A percentile compares a stretch with the other conserved stretches of the same genome.
Conservation (phyloP, 2,329 filamentous ascomycete species). For the Fusarium mangiferae region DNA sequence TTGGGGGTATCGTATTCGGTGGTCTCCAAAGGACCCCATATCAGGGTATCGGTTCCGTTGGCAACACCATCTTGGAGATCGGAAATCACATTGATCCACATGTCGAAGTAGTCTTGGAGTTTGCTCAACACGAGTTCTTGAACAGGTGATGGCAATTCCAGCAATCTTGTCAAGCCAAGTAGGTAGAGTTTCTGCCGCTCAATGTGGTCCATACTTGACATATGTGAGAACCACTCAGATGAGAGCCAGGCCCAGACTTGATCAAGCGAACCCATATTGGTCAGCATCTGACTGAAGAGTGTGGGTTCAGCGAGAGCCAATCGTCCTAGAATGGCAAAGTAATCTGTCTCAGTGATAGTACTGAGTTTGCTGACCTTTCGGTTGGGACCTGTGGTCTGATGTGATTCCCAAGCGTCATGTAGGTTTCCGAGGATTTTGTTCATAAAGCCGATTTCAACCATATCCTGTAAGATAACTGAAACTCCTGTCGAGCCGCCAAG, state of each 20-base stretch:
- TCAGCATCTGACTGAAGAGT: conserved; percentile 71
- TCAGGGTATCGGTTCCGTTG: conserved; percentile 62
- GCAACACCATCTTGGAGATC: conserved; percentile 72
- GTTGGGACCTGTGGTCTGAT: conserved; percentile 85
- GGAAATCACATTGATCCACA: conserved; percentile 78
- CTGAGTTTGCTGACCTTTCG: conserved; percentile 75
- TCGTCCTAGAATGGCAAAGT: conserved; percentile 83
- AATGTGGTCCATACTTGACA: conserved; percentile 73
- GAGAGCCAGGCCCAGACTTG: conserved; percentile 70
- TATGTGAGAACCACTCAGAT: conserved; percentile 73
- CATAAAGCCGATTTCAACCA: conserved; percentile 72
- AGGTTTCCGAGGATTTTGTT: conserved; percentile 72
- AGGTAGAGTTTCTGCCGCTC: conserved; percentile 77
- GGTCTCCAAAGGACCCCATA: conserved; percentile 56
- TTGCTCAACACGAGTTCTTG: conserved; percentile 67
- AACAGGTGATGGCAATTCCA: conserved; percentile 70
- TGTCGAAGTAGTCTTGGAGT: conserved; percentile 77
- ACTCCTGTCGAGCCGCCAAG: conserved; percentile 71
- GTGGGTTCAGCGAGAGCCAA: conserved; percentile 78
- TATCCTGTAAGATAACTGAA: conserved; percentile 70
- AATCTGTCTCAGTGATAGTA: conserved; percentile 82
- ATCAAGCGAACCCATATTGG: conserved; percentile 57
- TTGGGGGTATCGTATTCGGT: conserved; percentile 68
- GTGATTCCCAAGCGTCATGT: conserved; percentile 75
- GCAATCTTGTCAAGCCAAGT: conserved; percentile 76